Percentiles rank a stretch among this genome's conserved stretches.
Evolutionary conservation across 176 grass and related monocot genomes (phyloP).

Genomic region (Carex scoparia): DNA sequence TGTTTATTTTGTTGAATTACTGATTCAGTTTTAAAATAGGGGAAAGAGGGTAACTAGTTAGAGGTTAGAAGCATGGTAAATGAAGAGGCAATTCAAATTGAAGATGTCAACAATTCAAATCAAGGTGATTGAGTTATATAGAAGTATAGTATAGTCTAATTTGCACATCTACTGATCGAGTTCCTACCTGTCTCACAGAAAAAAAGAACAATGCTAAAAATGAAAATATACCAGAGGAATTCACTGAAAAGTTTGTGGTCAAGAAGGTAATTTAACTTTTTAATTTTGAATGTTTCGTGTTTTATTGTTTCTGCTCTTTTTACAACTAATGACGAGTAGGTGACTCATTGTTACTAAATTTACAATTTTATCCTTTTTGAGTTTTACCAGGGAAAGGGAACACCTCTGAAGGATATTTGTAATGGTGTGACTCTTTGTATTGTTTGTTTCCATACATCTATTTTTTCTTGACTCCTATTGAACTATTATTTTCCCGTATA

Average conservation of each 20-base stretch:
- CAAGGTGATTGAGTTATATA: neutral
- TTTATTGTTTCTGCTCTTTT: neutral
- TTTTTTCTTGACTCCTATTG: neutral
- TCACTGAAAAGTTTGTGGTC: neutral
- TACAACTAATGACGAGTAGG: neutral
- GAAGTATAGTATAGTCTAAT: neutral
- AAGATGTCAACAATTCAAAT: neutral
- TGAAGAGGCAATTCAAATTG: neutral
- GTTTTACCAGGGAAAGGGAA: slow-evolving; percentile 16
- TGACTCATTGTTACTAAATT: neutral
- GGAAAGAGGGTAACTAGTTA: neutral
- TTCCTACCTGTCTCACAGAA: neutral
- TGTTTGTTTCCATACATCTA: neutral
- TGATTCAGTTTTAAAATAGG: neutral
- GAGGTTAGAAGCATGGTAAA: neutral
- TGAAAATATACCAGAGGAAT: slow-evolving; percentile 4
- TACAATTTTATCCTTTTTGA: neutral
- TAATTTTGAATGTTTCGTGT: neutral
- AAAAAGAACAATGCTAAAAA: neutral
- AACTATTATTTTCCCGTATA: neutral
- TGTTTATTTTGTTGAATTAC: neutral
- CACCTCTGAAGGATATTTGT: slow-evolving; percentile 19
- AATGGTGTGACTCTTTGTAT: neutral
- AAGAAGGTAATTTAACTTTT: neutral
- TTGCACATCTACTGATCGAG: neutral